Conservation (phyloP, 192 early-diverging fungal genomes). For the Coemansia guatemalensis region DNA sequence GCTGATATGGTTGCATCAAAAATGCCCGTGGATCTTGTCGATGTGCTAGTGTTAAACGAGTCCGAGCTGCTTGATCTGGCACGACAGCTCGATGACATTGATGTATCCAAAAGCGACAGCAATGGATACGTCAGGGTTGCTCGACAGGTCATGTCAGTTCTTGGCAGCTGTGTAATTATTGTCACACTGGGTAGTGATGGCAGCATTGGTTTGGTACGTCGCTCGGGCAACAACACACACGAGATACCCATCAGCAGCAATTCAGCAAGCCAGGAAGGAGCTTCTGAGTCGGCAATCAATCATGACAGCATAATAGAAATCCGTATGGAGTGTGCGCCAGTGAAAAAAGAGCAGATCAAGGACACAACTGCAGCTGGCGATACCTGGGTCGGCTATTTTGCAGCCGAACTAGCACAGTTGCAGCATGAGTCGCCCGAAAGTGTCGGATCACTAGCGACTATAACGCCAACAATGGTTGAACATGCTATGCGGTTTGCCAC, state of each 20-base stretch:
- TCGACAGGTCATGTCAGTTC: slow-evolving; percentile 13
- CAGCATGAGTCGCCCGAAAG: slow-evolving; percentile 40
- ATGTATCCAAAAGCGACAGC: not conserved
- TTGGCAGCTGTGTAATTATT: slow-evolving; percentile 17
- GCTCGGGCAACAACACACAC: slow-evolving; percentile 20
- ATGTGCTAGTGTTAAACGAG: slow-evolving; percentile 82
- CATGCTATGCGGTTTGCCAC: slow-evolving; percentile 42
- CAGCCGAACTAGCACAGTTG: slow-evolving; percentile 34
- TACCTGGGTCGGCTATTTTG: slow-evolving; percentile 56
- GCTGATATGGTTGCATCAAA: slow-evolving; percentile 29
- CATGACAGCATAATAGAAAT: slow-evolving; percentile 17
- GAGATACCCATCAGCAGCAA: slow-evolving; percentile 17
- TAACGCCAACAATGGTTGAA: slow-evolving; percentile 36
- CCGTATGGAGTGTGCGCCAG: slow-evolving; percentile 23
- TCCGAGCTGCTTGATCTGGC: slow-evolving; percentile 62
- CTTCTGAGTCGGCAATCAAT: not conserved
- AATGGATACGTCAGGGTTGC: slow-evolving; percentile 9
- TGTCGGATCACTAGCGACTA: slow-evolving; percentile 21
- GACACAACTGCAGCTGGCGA: slow-evolving; percentile 55
- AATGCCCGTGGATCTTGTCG: slow-evolving; percentile 57
- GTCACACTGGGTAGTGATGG: slow-evolving; percentile 37
- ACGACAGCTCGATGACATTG: slow-evolving; percentile 18
- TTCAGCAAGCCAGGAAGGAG: not conserved
- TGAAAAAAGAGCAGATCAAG: slow-evolving; percentile 22
- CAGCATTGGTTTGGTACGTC: slow-evolving; percentile 32